Conservation (phyloP, 306 rosid genomes). For the Cucurbita moschata region DNA sequence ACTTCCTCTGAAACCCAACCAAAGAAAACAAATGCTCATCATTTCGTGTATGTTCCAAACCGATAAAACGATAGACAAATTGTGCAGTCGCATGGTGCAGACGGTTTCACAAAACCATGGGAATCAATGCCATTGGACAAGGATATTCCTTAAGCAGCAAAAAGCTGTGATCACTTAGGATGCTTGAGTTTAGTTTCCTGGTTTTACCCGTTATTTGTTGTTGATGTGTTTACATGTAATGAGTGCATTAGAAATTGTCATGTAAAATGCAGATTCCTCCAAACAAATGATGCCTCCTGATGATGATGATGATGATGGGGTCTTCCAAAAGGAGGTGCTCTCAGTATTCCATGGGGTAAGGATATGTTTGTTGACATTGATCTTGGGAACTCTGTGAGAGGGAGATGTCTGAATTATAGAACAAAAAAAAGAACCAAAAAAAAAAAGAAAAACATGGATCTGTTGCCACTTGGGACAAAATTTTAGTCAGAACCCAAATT, state of each 20-base stretch:
- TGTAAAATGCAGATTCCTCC: slow-evolving; percentile 25
- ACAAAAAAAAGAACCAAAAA: too few species aligned
- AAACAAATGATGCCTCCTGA: slow-evolving; percentile 5
- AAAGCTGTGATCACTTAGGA: slow-evolving; percentile 17
- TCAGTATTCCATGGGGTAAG: slow-evolving; percentile 15
- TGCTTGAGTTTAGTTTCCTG: slow-evolving; percentile 23
- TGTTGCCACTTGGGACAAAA: slow-evolving; percentile 24
- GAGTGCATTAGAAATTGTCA: slow-evolving; percentile 27
- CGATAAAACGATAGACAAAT: slow-evolving; percentile 18
- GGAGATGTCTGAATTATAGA: neutral
- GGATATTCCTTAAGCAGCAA: slow-evolving; percentile 14
- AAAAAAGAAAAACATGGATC: slow-evolving; percentile 9
- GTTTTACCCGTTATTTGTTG: slow-evolving; percentile 25
- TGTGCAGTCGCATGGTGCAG: slow-evolving; percentile 11
- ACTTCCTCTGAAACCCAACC: slow-evolving; percentile 45
- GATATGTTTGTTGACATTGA: slow-evolving; percentile 21
- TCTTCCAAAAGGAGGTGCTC: slow-evolving; percentile 20
- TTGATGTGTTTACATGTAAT: slow-evolving; percentile 15
- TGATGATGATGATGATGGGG: neutral
- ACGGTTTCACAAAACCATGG: neutral
- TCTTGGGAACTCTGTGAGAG: slow-evolving; percentile 9
- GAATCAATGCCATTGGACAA: slow-evolving; percentile 11
- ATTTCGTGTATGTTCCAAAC: slow-evolving; percentile 20
- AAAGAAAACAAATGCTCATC: neutral
- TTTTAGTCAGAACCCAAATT: neutral